These are phyloP conservation scores for Pyrenochaeta sp. DNA, from an alignment of 2,329 filamentous ascomycete species.

Conservation along the genomic window DNA sequence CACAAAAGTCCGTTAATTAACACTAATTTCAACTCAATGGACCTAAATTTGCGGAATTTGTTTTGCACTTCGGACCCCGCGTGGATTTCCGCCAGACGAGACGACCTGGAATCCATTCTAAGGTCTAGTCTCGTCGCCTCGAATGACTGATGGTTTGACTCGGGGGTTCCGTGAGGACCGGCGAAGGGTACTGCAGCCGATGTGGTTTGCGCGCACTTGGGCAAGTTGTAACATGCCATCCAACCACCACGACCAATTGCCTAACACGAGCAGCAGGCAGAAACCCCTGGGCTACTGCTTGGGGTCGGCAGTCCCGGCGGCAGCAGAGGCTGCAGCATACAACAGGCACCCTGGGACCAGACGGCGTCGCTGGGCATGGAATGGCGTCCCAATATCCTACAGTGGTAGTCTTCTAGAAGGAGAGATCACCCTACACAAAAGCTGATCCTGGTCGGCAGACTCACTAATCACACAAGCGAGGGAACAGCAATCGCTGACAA, in stretches of 20 bases:
- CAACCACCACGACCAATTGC: no score
- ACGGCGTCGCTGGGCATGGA: slow-evolving; percentile 4
- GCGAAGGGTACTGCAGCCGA: no score
- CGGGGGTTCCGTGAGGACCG: no score
- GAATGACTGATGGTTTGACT: slow-evolving; percentile 12
- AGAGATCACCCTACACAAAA: slow-evolving; percentile 6
- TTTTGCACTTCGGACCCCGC: slow-evolving; percentile 6
- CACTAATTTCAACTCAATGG: slow-evolving; percentile 11
- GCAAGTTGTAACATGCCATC: no score
- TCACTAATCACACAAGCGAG: slow-evolving; percentile 34
- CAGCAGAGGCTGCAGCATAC: slow-evolving; percentile 14
- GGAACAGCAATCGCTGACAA: slow-evolving; percentile 35
- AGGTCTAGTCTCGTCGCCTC: slow-evolving; percentile 4
- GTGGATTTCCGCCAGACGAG: slow-evolving; percentile 10
- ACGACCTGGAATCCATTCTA: no score
- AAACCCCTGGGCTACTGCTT: not conserved
- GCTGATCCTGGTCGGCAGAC: slow-evolving; percentile 16
- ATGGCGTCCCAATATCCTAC: slow-evolving; percentile 8
- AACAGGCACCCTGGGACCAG: slow-evolving; percentile 22
- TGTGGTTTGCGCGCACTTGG: no score
- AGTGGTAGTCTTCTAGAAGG: slow-evolving; percentile 37
- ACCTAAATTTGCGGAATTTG: slow-evolving; percentile 30
- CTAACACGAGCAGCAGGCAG: not conserved
- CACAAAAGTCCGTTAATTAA: slow-evolving; percentile 34
- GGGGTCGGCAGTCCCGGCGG: not conserved